Base-by-base conservation (phyloP, 1,284 basidiomycete genomes). In the Neolentinus lepideus region DNA sequence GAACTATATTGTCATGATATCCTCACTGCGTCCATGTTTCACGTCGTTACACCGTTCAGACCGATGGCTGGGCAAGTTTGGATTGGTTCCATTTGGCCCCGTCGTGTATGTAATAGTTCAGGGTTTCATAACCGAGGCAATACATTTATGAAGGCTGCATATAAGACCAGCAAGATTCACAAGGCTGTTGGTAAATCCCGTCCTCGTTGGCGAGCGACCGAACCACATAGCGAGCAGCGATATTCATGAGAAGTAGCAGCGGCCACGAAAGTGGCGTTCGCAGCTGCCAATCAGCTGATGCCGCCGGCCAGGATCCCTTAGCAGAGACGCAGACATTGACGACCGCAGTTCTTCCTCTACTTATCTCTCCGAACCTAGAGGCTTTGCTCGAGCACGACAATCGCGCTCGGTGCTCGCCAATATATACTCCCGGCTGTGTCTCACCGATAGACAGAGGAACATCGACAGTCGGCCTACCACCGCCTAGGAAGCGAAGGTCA, bases 291-390 rank as follows among this genome's bases (percentile, higher is more conserved):
- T n/a, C 38, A 43, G 38, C 38, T 43, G 38, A 43, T 43, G 38
- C 38, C 38, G 38, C 6, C 38, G 38, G 38, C 16, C 19, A 6
- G 4, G 16, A 3, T 43, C 8, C 38, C 12, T 43, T 43, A 16
- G 29, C 29, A 9, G 8, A 43, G 38, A 43, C 38, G 16, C 8
- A 4, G 38, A 31, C 4, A 6, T 26, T 36, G 25, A 22, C 45
- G 21, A 2, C 11, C 54, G 33, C 52, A 14, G 36, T 21, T 22
- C 48, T 14, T 22, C 50, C 3, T 65, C 71, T 84, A 53, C 68
- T 75, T 21, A 85, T 85, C 57, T 83, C 81, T 2, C 76, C 79
- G 1, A 77, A 85, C 64, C 76, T 85, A 50, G 77, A 83, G 59
- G 84, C 84, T 9, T 64, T 85, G 9, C 71, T 85, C 56, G 76